Conservation (phyloP, 1,139 yeast genomes). For the Pichia kudriavzevii region DNA sequence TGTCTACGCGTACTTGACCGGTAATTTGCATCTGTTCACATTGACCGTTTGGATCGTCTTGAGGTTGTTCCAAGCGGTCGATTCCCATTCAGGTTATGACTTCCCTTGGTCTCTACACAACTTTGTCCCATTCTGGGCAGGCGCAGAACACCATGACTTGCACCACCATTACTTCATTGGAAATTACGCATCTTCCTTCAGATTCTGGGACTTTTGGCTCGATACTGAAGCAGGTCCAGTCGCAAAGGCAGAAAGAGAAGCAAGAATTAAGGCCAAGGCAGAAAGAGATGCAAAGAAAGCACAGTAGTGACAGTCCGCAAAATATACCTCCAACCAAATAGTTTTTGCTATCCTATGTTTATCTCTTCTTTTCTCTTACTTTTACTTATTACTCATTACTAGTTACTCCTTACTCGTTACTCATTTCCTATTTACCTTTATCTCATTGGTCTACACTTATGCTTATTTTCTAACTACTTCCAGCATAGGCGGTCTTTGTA, state of each 20-base stretch:
- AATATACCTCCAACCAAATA: too few relatives aligned
- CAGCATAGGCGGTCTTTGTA: too few relatives aligned
- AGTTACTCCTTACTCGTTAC: too few relatives aligned
- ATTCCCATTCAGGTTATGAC: slow-evolving; percentile 95
- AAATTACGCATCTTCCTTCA: slow-evolving; percentile 87
- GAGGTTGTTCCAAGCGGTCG: slow-evolving; percentile 90
- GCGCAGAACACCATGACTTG: slow-evolving; percentile 96
- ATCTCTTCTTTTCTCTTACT: too few relatives aligned
- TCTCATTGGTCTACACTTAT: too few relatives aligned
- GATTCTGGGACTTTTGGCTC: slow-evolving; percentile 87
- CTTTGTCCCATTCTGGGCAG: slow-evolving; percentile 95
- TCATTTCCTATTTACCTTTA: too few relatives aligned
- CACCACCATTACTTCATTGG: slow-evolving; percentile 91
- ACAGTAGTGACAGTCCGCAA: background rate
- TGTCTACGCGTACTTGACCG: slow-evolving; percentile 54
- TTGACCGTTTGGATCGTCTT: slow-evolving; percentile 77
- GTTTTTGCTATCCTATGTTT: too few relatives aligned
- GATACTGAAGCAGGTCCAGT: slow-evolving; percentile 80
- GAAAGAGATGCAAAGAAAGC: slow-evolving; percentile 32
- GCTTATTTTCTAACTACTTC: too few relatives aligned
- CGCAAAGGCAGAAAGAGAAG: slow-evolving; percentile 59
- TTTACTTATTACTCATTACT: too few relatives aligned
- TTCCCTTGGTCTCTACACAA: slow-evolving; percentile 95
- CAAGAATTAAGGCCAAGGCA: slow-evolving; percentile 46
- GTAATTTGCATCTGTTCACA: slow-evolving; percentile 74